Evolutionary conservation across 345 rosid genomes (phyloP).

Genomic region (Acer campestre): DNA sequence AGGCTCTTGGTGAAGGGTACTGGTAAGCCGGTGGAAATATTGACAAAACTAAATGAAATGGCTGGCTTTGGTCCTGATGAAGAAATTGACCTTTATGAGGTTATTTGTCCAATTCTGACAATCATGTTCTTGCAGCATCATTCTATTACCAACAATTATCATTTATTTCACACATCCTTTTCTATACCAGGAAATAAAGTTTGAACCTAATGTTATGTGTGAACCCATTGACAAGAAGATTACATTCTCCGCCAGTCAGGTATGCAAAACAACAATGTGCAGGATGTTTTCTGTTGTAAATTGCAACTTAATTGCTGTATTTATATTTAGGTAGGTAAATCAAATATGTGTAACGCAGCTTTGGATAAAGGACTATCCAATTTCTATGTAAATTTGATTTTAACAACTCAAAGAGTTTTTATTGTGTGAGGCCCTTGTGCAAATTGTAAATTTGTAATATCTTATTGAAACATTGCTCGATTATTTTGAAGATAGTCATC

Average conservation of each 20-base stretch:
- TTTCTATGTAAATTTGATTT: neutral
- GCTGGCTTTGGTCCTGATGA: slow-evolving; percentile 89
- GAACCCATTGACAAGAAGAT: slow-evolving; percentile 74
- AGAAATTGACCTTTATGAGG: slow-evolving; percentile 92
- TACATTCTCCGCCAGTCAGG: slow-evolving; percentile 79
- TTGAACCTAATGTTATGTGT: slow-evolving; percentile 89
- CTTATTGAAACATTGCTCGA: neutral
- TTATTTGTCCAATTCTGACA: slow-evolving; percentile 24
- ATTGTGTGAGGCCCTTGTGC: neutral
- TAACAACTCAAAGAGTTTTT: neutral
- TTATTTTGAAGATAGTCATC: neutral
- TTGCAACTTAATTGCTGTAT: neutral
- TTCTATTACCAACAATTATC: slow-evolving; percentile 5
- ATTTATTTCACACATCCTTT: slow-evolving; percentile 1
- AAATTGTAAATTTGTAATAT: too few relatives aligned
- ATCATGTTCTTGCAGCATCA: slow-evolving; percentile 1
- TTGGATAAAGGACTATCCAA: neutral
- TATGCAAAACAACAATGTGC: slow-evolving; percentile 27
- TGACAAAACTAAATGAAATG: slow-evolving; percentile 77
- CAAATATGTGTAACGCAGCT: neutral
- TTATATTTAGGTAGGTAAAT: neutral
- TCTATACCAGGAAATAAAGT: slow-evolving; percentile 79
- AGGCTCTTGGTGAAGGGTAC: slow-evolving; percentile 80
- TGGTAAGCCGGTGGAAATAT: slow-evolving; percentile 75
- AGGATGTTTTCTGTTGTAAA: slow-evolving; percentile 22